Base-by-base conservation (phyloP, 352 stramenopile species). In the Globisporangium carolinianum region DNA sequence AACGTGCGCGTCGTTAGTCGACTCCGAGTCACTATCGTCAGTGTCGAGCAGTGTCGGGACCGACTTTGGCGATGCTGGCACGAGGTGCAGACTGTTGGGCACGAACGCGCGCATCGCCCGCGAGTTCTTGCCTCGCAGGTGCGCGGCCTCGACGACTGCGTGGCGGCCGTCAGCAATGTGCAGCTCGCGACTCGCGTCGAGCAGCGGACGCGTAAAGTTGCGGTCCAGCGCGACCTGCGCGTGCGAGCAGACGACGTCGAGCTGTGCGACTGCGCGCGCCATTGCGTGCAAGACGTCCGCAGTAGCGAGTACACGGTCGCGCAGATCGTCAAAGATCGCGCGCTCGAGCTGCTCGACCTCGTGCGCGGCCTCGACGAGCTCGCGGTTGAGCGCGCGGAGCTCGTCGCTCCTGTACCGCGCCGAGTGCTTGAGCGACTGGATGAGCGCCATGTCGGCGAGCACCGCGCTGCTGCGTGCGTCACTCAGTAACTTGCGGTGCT, bases 371-470 rank as follows among this genome's bases (percentile, higher is more conserved):
- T 91, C 76, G 4, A 75, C 61, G 1, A 88, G 49, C 35, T 86
- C 74, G 3, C 68, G 73, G 56, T 91, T 88, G 6, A 89, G 63
- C 32, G 80, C 60, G 3, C 73, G 72, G 24, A 91, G 61, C 51
- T 87, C 82, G 0, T 86, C 69, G 5, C 77, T 86, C 17, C 79
- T 77, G 65, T 87, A 91, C 0, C 82, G 71, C 8, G 83, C 72
- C 14, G 69, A 74, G 48, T 87, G 87, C 42, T 89, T 91, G 14
- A 85, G 55, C 6, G 82, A 88, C 58, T 88, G 79, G 9, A 89
- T 73, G 46, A 89, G 55, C 41, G 58, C 71, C 12, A 86, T 54
- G 9, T 74, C 68, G 1, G 83, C 69, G 1, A 76, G 39, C 51
- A 62, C 61, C 24, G n/a, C 55, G 41, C 61, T 53, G 24, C 58